Percentiles rank a stretch among this genome's conserved stretches.
phyloP scores from a whole-genome alignment of 2,329 filamentous ascomycete genomes.

The Macrophomina pseudophaseolina region DNA sequence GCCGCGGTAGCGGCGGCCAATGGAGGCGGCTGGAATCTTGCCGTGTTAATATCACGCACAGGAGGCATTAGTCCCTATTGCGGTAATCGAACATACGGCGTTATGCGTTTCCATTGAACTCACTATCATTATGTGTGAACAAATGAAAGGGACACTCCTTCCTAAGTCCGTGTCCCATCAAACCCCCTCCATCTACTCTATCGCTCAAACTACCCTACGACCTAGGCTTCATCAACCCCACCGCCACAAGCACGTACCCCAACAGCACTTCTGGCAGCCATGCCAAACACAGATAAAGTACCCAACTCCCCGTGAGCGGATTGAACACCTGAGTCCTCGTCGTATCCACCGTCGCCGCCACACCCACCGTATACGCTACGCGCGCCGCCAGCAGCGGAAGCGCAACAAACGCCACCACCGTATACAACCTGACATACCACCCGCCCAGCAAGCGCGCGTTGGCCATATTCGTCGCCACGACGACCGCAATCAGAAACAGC shows the following conservation, averaged over 20 bases:
- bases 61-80: too few relatives aligned
- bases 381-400: neutral
- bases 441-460: neutral
- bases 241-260: neutral
- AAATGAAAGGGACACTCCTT: neutral
- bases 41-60: too few relatives aligned
- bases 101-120: too few relatives aligned
- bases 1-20: too few relatives aligned
- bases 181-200: neutral
- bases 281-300: neutral
- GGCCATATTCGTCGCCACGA: neutral
- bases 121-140: too few relatives aligned
- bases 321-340: neutral
- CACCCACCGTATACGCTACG: conserved; percentile 3
- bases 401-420: neutral
- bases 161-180: neutral
- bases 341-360: neutral
- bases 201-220: neutral
- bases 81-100: too few relatives aligned
- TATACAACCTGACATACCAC: neutral
- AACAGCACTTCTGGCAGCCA: conserved; percentile 3
- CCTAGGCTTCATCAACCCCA: neutral
- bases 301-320: conserved; percentile 3
- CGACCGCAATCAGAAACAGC: neutral
- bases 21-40: too few relatives aligned